Conservation (phyloP, 495 filamentous ascomycete genomes). For the Penicillium robsamsonii region DNA sequence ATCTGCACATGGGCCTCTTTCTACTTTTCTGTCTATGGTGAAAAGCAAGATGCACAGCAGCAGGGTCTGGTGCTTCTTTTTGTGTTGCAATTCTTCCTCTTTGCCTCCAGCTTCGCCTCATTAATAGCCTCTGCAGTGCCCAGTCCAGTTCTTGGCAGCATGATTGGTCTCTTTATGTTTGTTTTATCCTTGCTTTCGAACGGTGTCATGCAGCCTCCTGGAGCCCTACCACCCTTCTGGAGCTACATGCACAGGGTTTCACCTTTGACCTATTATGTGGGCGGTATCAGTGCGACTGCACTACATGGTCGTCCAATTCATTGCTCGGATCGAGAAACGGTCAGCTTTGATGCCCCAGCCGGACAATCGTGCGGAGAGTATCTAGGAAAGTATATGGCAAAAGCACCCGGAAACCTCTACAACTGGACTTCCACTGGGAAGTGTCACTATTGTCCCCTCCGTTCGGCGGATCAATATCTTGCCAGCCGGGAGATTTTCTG, state of each 20-base stretch:
- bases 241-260: constrained; percentile 68
- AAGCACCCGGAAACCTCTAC: too few relatives aligned
- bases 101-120: constrained; percentile 53
- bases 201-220: constrained; percentile 57
- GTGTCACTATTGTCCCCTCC: too few relatives aligned
- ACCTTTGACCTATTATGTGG: constrained; percentile 61
- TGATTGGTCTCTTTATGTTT: constrained; percentile 49
- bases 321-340: constrained; percentile 56
- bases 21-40: constrained; percentile 36
- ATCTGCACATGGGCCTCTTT: constrained; percentile 27
- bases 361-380: too few relatives aligned
- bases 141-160: constrained; percentile 45
- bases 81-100: constrained; percentile 43
- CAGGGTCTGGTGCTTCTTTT: constrained; percentile 53
- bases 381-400: too few relatives aligned
- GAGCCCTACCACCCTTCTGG: constrained; percentile 62
- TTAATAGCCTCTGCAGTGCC: constrained; percentile 53
- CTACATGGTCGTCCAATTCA: constrained; percentile 50
- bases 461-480: too few relatives aligned
- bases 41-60: constrained; percentile 44
- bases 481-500: too few relatives aligned
- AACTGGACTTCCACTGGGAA: too few relatives aligned
- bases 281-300: constrained; percentile 51
- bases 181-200: constrained; percentile 50
- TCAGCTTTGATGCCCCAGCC: too few relatives aligned